phyloP scores from a whole-genome alignment of 1,139 yeast genomes.

The Yamadazyma atmosphaerica region DNA sequence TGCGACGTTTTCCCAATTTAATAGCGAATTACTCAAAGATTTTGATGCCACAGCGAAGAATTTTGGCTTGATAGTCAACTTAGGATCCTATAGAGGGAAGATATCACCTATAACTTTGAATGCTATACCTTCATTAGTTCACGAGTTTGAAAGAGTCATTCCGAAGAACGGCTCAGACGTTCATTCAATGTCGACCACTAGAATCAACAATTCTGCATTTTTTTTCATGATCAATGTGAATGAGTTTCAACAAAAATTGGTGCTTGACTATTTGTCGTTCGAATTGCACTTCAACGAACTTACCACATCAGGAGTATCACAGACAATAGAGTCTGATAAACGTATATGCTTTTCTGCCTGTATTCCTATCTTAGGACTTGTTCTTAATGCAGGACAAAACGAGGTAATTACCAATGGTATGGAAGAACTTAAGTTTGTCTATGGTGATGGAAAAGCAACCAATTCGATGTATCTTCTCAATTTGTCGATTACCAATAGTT shows the following conservation, averaged over 20 bases:
- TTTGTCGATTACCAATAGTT: constrained; percentile 6
- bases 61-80: constrained; percentile 20
- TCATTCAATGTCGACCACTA: background rate
- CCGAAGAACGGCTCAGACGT: background rate
- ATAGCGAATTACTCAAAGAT: constrained; percentile 12
- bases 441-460: constrained; percentile 5
- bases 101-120: constrained; percentile 21
- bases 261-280: constrained; percentile 14
- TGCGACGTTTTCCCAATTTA: constrained; percentile 9
- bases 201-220: background rate
- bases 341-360: constrained; percentile 6
- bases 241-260: constrained; percentile 16
- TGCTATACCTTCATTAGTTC: constrained; percentile 4
- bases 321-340: constrained; percentile 5
- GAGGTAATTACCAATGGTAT: constrained; percentile 4
- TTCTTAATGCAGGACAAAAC: background rate
- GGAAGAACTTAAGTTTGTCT: constrained; percentile 6
- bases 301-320: constrained; percentile 7
- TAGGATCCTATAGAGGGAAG: constrained; percentile 24
- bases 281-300: constrained; percentile 10
- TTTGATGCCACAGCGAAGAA: constrained; percentile 14
- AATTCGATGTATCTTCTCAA: constrained; percentile 4
- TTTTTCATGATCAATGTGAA: constrained; percentile 13
- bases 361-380: background rate
- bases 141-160: background rate